Percentiles rank a stretch among this genome's conserved stretches.
Conservation (phyloP, 148 eudicot genomes). For the Dysphania ambrosioides region DNA sequence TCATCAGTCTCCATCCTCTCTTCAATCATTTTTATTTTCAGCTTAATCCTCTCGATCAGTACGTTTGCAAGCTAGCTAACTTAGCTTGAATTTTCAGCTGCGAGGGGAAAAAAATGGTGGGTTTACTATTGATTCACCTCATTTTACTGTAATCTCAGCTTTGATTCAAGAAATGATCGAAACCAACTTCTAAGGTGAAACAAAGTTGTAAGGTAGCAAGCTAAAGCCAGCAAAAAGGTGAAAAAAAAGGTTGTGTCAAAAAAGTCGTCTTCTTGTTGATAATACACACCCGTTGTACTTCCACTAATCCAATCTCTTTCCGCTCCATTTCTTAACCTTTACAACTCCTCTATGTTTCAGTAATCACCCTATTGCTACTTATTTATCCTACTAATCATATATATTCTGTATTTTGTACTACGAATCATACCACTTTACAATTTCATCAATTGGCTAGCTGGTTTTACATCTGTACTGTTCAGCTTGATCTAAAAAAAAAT, state of each 20-base stretch:
- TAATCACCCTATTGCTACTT: background rate
- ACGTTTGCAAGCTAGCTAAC: background rate
- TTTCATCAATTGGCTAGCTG: too few relatives aligned
- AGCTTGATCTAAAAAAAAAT: background rate
- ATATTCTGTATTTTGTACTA: too few relatives aligned
- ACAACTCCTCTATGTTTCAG: slow-evolving; percentile 17
- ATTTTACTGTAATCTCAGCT: too few relatives aligned
- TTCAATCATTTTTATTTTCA: too few relatives aligned
- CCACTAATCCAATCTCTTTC: slow-evolving; percentile 19
- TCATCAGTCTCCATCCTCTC: background rate
- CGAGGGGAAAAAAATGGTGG: background rate
- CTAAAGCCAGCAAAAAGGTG: slow-evolving; percentile 9
- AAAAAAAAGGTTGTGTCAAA: background rate
- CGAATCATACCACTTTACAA: too few relatives aligned
- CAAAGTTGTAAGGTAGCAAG: background rate
- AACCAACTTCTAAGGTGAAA: background rate
- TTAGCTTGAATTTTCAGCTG: background rate
- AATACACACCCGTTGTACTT: slow-evolving; percentile 14
- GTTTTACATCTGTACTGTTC: too few relatives aligned
- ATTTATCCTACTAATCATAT: background rate
- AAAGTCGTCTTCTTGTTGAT: background rate
- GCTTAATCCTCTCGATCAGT: too few relatives aligned
- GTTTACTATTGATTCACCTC: too few relatives aligned
- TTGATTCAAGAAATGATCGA: slow-evolving; percentile 1
- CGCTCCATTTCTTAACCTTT: slow-evolving; percentile 10